Base-by-base conservation (phyloP, 2,329 filamentous ascomycete genomes). In the Ascochyta lentis region DNA sequence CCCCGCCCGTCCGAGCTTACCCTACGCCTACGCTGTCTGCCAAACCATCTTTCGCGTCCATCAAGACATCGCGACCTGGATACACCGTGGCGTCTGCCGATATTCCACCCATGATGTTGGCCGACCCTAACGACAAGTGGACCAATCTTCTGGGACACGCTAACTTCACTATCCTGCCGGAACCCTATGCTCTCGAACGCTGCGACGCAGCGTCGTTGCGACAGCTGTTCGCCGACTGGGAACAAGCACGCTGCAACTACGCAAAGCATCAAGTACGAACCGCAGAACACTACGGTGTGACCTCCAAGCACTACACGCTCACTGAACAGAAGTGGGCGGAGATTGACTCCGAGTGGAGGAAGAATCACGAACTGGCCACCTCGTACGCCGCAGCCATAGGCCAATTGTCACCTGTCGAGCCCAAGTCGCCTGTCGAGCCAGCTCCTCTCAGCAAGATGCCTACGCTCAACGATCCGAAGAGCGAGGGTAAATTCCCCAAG, bases 271-370 rank as follows among this genome's bases (percentile, higher is more conserved):
- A 96, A 19, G 89, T 91, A 10, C 89, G 92, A 54, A 95, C 91
- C 0, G 89, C 90, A 52, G 93, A 96, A 76, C 92, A 97, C 76
- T 96, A 96, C 66, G 92, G 93, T 15, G 83, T 88, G 31, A 96
- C 92, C 0, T 96, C 92, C 49, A 95, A 92, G 73, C 95, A 91
- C 52, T 96, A 93, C 77, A 85, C 83, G 47, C 82, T 95, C 53
- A 96, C 93, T 0, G 88, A 95, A 74, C 85, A 89, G 58, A 98
- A 98, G 75, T 97, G 94, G 94, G 84, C 87, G 24, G 86, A 89
- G 65, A 90, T 90, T 39, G 91, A 96, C 71, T 81, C 80, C 2
- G 78, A 82, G 53, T 97, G 93, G 94, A 86, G 87, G 71, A 75
- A 76, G 33, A 84, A 87, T 51, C 86, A 95, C 70, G 86, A 91